Evolutionary conservation across 1,284 basidiomycete genomes (phyloP).

Genomic region (Fistulinella cinereoalba): DNA sequence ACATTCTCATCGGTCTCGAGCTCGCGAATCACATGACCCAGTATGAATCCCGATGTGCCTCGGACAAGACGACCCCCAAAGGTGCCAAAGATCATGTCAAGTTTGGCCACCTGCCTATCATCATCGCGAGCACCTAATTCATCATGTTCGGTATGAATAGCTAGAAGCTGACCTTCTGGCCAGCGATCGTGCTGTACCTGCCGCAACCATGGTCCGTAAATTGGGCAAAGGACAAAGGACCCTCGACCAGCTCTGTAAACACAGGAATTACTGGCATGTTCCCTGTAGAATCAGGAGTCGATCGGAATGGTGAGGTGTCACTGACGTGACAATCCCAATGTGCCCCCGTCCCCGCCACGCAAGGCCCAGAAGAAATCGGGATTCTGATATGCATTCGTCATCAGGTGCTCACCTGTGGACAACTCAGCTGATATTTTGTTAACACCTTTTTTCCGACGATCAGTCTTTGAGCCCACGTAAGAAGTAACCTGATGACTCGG

Average conservation of each 20-base stretch:
- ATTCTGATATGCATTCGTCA: conserved; percentile 13
- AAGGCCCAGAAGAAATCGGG: conserved; percentile 45
- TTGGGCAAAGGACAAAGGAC: conserved; percentile 31
- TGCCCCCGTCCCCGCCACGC: conserved; percentile 47
- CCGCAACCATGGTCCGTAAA: conserved; percentile 32
- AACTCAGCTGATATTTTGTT: conserved; percentile 31
- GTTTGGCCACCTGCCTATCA: conserved; percentile 32
- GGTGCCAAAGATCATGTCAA: conserved; percentile 16
- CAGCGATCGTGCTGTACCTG: conserved; percentile 7
- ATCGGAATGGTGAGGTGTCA: conserved; percentile 33
- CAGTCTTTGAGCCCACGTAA: too few species aligned
- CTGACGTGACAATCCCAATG: conserved; percentile 20
- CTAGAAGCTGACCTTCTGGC: conserved; percentile 15
- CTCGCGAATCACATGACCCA: conserved; percentile 26
- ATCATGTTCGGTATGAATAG: conserved; percentile 36
- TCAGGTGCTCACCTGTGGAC: conserved; percentile 15
- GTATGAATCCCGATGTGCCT: conserved; percentile 24
- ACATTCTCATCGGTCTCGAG: neutral
- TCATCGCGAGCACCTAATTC: conserved; percentile 31
- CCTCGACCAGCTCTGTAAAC: conserved; percentile 15
- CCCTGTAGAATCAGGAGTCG: conserved; percentile 21
- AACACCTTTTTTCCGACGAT: too few species aligned
- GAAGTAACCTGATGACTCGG: too few species aligned
- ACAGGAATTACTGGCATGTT: conserved; percentile 25
- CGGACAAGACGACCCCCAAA: conserved; percentile 2